phyloP scores from a whole-genome alignment of 176 grass and related monocot genomes.

The Oryza punctata region DNA sequence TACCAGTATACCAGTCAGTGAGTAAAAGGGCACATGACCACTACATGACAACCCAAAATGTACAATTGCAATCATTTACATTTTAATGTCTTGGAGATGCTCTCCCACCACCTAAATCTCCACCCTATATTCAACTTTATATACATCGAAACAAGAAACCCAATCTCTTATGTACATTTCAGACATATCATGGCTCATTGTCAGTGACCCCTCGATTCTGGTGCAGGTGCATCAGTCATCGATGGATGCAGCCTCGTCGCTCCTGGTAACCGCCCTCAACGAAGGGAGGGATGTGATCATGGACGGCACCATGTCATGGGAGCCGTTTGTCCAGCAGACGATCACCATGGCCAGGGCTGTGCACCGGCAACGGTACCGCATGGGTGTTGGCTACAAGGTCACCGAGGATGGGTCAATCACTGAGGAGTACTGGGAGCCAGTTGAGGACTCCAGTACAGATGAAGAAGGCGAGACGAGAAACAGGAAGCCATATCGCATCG shows the following conservation, averaged over 20 bases:
- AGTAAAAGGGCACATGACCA: background rate
- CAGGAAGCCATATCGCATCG: slow-evolving; percentile 88
- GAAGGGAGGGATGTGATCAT: slow-evolving; percentile 96
- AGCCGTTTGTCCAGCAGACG: slow-evolving; percentile 81
- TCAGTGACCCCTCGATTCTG: background rate
- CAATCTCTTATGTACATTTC: slow-evolving; percentile 10
- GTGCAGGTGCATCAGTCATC: slow-evolving; percentile 96
- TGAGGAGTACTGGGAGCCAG: slow-evolving; percentile 86
- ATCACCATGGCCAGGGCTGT: slow-evolving; percentile 82
- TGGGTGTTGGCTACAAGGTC: slow-evolving; percentile 89
- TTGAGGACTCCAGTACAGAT: slow-evolving; percentile 20
- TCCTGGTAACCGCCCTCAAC: slow-evolving; percentile 87
- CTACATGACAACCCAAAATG: slow-evolving; percentile 6
- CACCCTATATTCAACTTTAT: too few species aligned
- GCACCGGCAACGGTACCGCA: slow-evolving; percentile 78
- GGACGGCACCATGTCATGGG: slow-evolving; percentile 93
- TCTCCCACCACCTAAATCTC: too few species aligned
- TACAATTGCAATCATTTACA: background rate
- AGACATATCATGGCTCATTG: background rate
- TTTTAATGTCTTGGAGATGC: too few species aligned
- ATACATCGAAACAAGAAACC: background rate
- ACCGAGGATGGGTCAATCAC: slow-evolving; percentile 62
- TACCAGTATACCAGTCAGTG: background rate
- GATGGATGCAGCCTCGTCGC: slow-evolving; percentile 81
- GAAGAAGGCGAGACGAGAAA: background rate